A percentile compares a stretch with the other conserved stretches of the same genome.
phyloP scores from a whole-genome alignment of 1,284 basidiomycete genomes.

The Puccinia polysora region DNA sequence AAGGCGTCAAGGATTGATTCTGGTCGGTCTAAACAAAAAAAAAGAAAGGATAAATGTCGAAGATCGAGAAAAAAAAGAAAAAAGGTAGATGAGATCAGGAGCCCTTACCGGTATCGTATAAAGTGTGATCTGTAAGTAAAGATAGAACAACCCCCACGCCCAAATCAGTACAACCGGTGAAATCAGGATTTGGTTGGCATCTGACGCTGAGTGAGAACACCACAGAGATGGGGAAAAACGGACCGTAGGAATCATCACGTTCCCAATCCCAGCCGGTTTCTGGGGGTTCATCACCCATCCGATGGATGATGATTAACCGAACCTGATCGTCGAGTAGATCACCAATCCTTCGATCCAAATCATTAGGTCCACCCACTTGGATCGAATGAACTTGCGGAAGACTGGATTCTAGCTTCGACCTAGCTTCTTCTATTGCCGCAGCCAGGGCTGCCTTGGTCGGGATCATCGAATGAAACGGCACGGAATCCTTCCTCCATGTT shows the following conservation, averaged over 20 bases:
- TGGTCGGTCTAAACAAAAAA: slow-evolving; percentile 16
- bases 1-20: slow-evolving; percentile 20
- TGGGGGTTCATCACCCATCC: slow-evolving; percentile 26
- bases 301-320: slow-evolving; percentile 37
- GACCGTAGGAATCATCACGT: slow-evolving; percentile 37
- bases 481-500: slow-evolving; percentile 27
- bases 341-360: slow-evolving; percentile 27
- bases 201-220: not conserved
- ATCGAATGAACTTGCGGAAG: slow-evolving; percentile 1
- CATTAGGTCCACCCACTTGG: slow-evolving; percentile 1
- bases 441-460: slow-evolving; percentile 9
- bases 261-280: slow-evolving; percentile 33
- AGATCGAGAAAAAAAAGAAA: not conserved
- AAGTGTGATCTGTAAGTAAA: slow-evolving; percentile 9
- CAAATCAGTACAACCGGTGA: not conserved
- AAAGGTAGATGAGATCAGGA: not conserved
- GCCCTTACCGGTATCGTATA: slow-evolving; percentile 20
- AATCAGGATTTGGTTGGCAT: not conserved
- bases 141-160: not conserved
- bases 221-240: not conserved
- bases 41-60: not conserved
- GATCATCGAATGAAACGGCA: slow-evolving; percentile 36
- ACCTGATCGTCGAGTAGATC: not conserved
- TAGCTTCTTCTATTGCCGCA: slow-evolving; percentile 19
- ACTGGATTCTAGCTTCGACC: not conserved